Evolutionary conservation across 2,329 filamentous ascomycete species (phyloP).

Genomic region (Daldinia eschscholtzii): DNA sequence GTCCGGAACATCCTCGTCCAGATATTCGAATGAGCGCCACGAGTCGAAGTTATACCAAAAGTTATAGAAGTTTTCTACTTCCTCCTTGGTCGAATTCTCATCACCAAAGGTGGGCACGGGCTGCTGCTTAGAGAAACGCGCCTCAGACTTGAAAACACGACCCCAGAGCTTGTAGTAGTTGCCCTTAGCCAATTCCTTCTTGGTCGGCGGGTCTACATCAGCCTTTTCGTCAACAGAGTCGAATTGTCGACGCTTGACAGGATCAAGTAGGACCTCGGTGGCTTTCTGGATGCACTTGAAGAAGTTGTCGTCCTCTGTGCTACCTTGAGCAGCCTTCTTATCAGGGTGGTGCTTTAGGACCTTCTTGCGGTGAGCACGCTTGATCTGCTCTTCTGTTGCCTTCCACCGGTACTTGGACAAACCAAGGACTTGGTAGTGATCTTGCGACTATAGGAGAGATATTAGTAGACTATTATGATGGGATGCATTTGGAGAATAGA

Average conservation of each 20-base stretch:
- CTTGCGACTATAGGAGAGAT: constrained; percentile 75
- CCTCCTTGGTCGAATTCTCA: constrained; percentile 85
- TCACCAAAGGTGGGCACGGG: constrained; percentile 90
- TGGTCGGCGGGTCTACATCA: constrained; percentile 89
- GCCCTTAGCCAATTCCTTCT: constrained; percentile 87
- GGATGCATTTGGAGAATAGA: constrained; percentile 6
- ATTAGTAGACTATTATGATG: constrained; percentile 18
- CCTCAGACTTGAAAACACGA: constrained; percentile 90
- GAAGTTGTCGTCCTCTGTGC: constrained; percentile 94
- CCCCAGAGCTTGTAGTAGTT: constrained; percentile 97
- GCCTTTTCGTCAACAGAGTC: constrained; percentile 96
- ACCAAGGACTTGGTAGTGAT: constrained; percentile 97
- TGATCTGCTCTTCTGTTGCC: constrained; percentile 98
- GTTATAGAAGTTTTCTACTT: constrained; percentile 97
- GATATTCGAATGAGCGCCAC: constrained; percentile 97
- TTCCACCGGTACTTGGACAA: constrained; percentile 91
- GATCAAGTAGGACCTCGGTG: constrained; percentile 92
- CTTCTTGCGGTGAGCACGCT: constrained; percentile 99
- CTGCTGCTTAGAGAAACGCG: constrained; percentile 89
- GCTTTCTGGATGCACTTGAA: constrained; percentile 99
- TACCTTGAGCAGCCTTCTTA: constrained; percentile 94
- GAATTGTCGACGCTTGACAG: constrained; percentile 91
- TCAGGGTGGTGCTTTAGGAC: constrained; percentile 98
- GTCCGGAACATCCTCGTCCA: constrained; percentile 98
- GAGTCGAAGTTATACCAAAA: constrained; percentile 99